Conservation (phyloP, 345 rosid genomes). For the Microcos paniculata region DNA sequence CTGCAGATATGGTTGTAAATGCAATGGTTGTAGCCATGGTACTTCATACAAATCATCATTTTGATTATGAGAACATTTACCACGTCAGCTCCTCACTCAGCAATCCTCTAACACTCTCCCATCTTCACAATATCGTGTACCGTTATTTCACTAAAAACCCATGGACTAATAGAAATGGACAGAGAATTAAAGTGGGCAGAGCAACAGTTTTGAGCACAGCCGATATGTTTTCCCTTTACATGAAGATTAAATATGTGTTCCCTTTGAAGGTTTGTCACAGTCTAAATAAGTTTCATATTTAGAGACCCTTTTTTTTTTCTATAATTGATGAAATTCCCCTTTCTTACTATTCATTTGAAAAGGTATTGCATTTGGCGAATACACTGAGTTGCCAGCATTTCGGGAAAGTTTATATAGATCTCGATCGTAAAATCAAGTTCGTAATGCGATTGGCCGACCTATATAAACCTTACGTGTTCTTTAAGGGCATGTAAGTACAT, state of each 20-base stretch:
- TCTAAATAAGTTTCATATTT: no score
- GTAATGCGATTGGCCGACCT: neutral
- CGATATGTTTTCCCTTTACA: neutral
- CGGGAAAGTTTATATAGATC: neutral
- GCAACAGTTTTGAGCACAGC: neutral
- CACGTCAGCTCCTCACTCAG: constrained; percentile 24
- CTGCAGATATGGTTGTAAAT: constrained; percentile 49
- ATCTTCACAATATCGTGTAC: constrained; percentile 27
- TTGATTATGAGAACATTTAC: neutral
- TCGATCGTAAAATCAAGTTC: neutral
- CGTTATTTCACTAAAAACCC: constrained; percentile 35
- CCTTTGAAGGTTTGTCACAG: constrained; percentile 20
- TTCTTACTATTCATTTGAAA: no score
- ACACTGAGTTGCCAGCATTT: neutral
- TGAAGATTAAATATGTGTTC: neutral
- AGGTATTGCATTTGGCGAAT: neutral
- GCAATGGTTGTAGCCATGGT: constrained; percentile 41
- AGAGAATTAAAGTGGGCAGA: neutral
- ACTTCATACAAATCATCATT: constrained; percentile 22
- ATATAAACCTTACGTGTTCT: neutral
- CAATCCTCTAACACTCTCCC: constrained; percentile 28
- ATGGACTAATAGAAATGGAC: neutral
- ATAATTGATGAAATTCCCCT: no score
- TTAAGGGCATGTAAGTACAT: neutral
- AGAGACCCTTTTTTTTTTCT: no score